Conservation (phyloP, 2,329 filamentous ascomycete species). For the Aspergillus pseudonomiae region DNA sequence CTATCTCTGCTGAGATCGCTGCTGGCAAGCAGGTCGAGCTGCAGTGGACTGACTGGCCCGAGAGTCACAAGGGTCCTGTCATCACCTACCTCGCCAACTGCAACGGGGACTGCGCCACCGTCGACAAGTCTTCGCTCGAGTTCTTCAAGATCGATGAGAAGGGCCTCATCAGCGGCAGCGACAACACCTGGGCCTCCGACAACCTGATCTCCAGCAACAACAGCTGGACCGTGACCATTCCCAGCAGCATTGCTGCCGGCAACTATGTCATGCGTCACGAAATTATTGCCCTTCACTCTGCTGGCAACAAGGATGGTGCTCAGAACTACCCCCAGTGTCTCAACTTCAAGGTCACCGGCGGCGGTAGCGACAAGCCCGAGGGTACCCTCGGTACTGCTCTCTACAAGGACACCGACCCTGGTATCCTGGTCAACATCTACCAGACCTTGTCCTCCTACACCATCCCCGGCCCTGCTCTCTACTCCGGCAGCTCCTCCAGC, state of each 20-base stretch:
- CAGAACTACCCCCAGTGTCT: conserved; percentile 63
- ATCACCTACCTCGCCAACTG: conserved; percentile 67
- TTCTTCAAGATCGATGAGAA: conserved; percentile 67
- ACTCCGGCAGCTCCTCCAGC: conserved; percentile 28
- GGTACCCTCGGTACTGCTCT: conserved; percentile 57
- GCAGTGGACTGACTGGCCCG: conserved; percentile 69
- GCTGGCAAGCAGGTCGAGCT: conserved; percentile 63
- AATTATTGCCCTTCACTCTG: conserved; percentile 58
- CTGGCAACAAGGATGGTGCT: conserved; percentile 48
- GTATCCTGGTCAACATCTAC: conserved; percentile 65
- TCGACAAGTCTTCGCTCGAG: conserved; percentile 56
- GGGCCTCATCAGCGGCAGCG: conserved; percentile 53
- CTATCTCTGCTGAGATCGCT: conserved; percentile 57
- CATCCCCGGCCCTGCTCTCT: conserved; percentile 55
- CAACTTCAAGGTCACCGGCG: conserved; percentile 63
- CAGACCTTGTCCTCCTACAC: conserved; percentile 48
- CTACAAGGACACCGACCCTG: conserved; percentile 61
- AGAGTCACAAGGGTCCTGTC: conserved; percentile 65
- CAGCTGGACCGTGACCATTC: conserved; percentile 54
- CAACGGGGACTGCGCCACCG: conserved; percentile 58
- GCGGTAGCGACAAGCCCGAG: conserved; percentile 49
- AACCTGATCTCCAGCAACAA: conserved; percentile 56
- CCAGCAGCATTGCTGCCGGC: conserved; percentile 49
- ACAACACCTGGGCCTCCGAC: conserved; percentile 60
- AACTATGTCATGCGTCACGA: conserved; percentile 61